Evolutionary conservation across 192 early-diverging fungal species (phyloP), one percentile per base, ranked within the genome.

Genomic region (Fimicolochytrium jonesii): DNA sequence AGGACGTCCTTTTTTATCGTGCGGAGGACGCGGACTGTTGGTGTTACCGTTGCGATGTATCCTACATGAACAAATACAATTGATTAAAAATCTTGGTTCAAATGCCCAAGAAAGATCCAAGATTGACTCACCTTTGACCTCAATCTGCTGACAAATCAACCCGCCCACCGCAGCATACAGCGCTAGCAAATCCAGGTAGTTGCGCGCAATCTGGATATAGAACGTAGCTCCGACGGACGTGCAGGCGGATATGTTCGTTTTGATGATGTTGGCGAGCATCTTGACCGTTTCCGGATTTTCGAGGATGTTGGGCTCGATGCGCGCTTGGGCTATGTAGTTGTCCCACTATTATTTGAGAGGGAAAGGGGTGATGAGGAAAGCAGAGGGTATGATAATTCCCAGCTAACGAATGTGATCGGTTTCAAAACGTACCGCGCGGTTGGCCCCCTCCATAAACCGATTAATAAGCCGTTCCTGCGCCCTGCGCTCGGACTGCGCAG

Each of bases 1-100:
- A 99, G 72, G 28, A 92, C 81, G 64, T 99, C 95, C 70, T 95
- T 95, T 74, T 99, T 99, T 72, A 99, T 92, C 20, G 92, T 91
- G 64, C 94, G 82, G 76, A 94, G 82, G 18, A 88, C 88, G 42
- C 95, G 88, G 5, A 96, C 87, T 39, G 87, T 86, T 22, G 93
- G 93, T 20, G 90, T 92, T 57, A 90, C 88, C 11, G 93, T 91
- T 3, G 93, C 97, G 79, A 97, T 90, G 55, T 83, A 74, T 7
- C 90, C 85, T 87, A 42, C 17, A 76, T 67, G 37, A 50, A 17
- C 11, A 52, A n/a, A n/a, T n/a, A n/a, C n/a, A n/a, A n/a, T n/a
- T n/a, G n/a, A n/a, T n/a, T n/a, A n/a, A n/a, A n/a, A n/a, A n/a
- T n/a, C n/a, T n/a, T n/a, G n/a, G n/a, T n/a, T n/a, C n/a, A n/a